Percentiles rank a stretch among this genome's conserved stretches.
Evolutionary conservation across 495 filamentous ascomycete species (phyloP).

Genomic region (Immersiella caudata): DNA sequence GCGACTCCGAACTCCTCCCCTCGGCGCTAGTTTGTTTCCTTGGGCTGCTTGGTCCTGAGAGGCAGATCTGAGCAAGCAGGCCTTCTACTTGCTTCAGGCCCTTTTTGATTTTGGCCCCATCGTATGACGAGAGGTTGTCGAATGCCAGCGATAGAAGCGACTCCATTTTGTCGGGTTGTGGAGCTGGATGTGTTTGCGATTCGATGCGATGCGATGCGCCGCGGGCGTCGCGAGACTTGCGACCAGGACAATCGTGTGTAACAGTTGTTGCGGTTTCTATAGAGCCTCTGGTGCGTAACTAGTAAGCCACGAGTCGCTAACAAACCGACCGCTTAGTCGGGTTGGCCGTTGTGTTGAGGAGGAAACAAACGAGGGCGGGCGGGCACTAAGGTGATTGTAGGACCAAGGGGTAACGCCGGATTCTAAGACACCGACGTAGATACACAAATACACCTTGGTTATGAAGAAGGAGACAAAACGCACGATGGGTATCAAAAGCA

Average conservation of each 20-base stretch:
- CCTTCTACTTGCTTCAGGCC: slow-evolving; percentile 95
- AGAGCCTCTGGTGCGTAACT: not conserved
- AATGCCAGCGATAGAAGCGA: slow-evolving; percentile 89
- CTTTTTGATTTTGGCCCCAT: slow-evolving; percentile 84
- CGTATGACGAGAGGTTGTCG: slow-evolving; percentile 94
- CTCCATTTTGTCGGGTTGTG: slow-evolving; percentile 67
- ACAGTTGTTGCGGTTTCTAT: not conserved
- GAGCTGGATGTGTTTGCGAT: slow-evolving; percentile 3
- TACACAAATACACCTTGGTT: slow-evolving; percentile 15
- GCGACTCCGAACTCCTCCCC: slow-evolving; percentile 53
- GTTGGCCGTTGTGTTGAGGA: not conserved
- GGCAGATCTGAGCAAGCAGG: slow-evolving; percentile 92
- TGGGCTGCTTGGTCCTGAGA: slow-evolving; percentile 58
- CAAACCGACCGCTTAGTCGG: not conserved
- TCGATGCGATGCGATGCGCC: not conserved
- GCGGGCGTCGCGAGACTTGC: slow-evolving; percentile 2
- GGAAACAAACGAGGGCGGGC: not conserved
- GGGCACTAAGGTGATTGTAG: not conserved
- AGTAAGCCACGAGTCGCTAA: not conserved
- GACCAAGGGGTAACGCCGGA: slow-evolving; percentile 6
- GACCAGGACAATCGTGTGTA: not conserved
- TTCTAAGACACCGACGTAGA: not conserved
- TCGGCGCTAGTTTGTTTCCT: slow-evolving; percentile 23
- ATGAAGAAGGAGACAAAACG: slow-evolving; percentile 6
- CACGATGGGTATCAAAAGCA: slow-evolving; percentile 24